Base-by-base conservation (phyloP, 2,329 filamentous ascomycete species). In the Rutstroemia sp. region DNA sequence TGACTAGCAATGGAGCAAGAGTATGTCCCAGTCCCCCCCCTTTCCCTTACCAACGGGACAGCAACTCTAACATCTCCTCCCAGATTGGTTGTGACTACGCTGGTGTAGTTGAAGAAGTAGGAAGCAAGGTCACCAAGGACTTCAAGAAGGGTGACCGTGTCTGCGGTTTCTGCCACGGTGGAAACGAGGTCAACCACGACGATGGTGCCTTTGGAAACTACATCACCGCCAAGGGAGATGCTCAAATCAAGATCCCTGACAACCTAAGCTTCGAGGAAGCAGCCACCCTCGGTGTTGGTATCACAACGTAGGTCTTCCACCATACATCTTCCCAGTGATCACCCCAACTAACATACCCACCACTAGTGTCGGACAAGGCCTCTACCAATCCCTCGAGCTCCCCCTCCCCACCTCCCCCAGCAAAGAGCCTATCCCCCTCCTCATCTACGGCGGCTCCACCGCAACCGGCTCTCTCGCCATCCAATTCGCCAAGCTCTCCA, bases 361-460 rank as follows among this genome's bases (percentile, higher is more conserved):
- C 3, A 9, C 5, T 21, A 79, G 77, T 0, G 73, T 77, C 18
- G 75, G 70, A 34, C 77, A 79, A 67, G 74, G 71, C 0, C 69
- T 80, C 5, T 80, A 78, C 66, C 73, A 77, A 58, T 64, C 66
- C 5, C 69, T 80, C 1, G 54, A 68, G 51, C 71, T 80, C 0
- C 72, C 75, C 0, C 67, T 81, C 3, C 82, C 82, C 0, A 70
- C 63, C 19, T 55, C 65, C 8, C 70, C 75, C 5, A 54, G 66
- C 30, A 67, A 69, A n/a, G 68, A 72, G 9, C 65, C 71, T 41
- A 64, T 71, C 44, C 69, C 74, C 0, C 62, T 80, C 18, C 63
- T 80, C 12, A 74, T 80, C 54, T 79, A 79, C 59, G 77, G 77
- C 47, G 77, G 73, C 8, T 76, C 73, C 41, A 78, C 76, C 2